Base-by-base conservation (phyloP, 805 yeast genomes). In the Saccharomycopsis sp. region DNA sequence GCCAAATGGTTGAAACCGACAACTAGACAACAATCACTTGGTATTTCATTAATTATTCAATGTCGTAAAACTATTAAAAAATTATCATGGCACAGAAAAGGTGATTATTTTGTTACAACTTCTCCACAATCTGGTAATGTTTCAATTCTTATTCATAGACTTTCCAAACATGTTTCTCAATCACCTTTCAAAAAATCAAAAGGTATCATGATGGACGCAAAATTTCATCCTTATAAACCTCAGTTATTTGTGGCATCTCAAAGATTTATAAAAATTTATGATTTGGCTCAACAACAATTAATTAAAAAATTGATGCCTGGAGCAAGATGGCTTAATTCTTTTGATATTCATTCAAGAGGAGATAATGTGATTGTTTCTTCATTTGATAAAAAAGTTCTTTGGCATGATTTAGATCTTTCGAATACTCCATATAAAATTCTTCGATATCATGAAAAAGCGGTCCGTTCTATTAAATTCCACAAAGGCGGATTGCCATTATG, bases 221-320 rank as follows among this genome's bases (percentile, higher is more conserved):
- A 81, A 60, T 92, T 92, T 76, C 98, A 92, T 62, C 98, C 98
- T 23, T 79, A 83, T 64, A 79, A 84, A 55, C 98, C 98, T 19
- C 94, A 85, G 57, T 69, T 92, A 47, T 83, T 84, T 54, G 97
- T 92, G 37, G 87, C 89, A 52, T 83, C 96, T 9, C 98, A 92
- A 66, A 74, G 97, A 56, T 84, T 87, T 51, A 73, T 92, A 49
- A 77, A 95, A 51, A 75, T 92, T 40, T 92, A 92, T 61, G 95
- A 92, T 59, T 71, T 92, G 53, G 74, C 94, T 21, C 83, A 79
- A 53, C 98, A 92, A 66, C 74, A 72, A 18, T 61, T 92, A 49
- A 69, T 82, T 45, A 87, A 86, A 69, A 85, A 87, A 53, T 67
- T 92, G 51, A 63, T 79, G 66, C 97, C 98, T 1, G 97, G 97